Conservation (phyloP, 108 stramenopile species). For the Nitzschia putrida region DNA sequence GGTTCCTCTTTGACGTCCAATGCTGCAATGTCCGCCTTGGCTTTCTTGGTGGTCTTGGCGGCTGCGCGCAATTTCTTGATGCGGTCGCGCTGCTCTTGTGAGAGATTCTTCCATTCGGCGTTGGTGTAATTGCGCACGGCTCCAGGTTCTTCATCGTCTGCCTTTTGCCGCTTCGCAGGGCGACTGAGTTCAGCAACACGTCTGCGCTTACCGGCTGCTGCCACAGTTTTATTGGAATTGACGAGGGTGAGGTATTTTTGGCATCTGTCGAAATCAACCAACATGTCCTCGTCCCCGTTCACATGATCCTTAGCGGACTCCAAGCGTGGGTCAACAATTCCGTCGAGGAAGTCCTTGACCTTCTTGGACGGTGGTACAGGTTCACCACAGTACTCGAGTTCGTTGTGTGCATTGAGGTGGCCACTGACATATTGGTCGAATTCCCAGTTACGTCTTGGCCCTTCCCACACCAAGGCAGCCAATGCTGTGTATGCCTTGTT, state of each 20-base stretch:
- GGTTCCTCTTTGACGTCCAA: neutral
- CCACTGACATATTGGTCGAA: neutral
- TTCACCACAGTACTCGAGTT: neutral
- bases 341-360: neutral
- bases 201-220: too few relatives aligned
- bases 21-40: neutral
- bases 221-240: neutral
- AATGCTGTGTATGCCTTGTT: neutral
- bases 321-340: neutral
- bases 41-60: neutral
- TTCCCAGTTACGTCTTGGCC: neutral
- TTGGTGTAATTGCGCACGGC: neutral
- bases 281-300: neutral
- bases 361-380: neutral
- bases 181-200: too few relatives aligned
- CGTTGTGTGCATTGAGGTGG: neutral
- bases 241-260: neutral
- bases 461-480: neutral
- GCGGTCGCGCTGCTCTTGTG: neutral
- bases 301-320: neutral
- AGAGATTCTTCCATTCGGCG: neutral
- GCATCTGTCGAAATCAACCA: neutral
- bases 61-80: neutral
- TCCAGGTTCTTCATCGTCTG: too few relatives aligned
- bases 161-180: too few relatives aligned